phyloP scores from a whole-genome alignment of 139 green algal species.

The Chlorella sp. region DNA sequence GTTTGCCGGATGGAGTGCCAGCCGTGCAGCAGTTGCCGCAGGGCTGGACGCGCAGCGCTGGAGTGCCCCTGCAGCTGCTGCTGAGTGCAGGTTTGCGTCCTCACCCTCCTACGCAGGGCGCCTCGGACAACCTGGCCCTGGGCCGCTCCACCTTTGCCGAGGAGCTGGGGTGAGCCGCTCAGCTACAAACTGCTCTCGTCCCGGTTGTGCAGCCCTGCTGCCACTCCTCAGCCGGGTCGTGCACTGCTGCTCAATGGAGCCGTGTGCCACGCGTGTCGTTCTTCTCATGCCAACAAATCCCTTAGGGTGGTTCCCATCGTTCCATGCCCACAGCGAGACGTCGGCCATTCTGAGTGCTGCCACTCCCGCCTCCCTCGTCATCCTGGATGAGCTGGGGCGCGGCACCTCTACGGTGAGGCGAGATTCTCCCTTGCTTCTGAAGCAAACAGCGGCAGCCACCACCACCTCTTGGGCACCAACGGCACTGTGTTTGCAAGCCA shows the following conservation, averaged over 20 bases:
- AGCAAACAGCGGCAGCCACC: no score
- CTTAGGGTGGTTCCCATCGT: neutral
- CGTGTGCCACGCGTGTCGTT: no score
- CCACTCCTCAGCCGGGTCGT: neutral
- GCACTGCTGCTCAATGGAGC: no score
- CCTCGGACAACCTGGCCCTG: slow-evolving; percentile 80
- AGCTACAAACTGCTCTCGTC: neutral
- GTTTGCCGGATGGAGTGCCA: no score
- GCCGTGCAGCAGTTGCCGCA: no score
- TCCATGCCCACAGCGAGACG: slow-evolving; percentile 67
- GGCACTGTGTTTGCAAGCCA: no score
- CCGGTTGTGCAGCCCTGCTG: neutral
- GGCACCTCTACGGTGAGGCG: slow-evolving; percentile 24
- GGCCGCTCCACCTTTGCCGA: slow-evolving; percentile 72
- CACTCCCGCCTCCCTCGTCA: slow-evolving; percentile 65
- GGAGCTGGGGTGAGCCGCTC: slow-evolving; percentile 44
- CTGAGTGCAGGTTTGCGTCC: no score
- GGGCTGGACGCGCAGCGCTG: no score
- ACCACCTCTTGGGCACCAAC: no score
- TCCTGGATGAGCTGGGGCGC: slow-evolving; percentile 75
- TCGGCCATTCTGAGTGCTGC: slow-evolving; percentile 70
- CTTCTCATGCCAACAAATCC: no score
- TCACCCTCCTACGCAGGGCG: slow-evolving; percentile 49
- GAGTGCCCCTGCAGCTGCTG: no score
- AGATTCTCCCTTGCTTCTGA: no score